Conservation (phyloP, 83 land plant species). For the Picea engelmannii region DNA sequence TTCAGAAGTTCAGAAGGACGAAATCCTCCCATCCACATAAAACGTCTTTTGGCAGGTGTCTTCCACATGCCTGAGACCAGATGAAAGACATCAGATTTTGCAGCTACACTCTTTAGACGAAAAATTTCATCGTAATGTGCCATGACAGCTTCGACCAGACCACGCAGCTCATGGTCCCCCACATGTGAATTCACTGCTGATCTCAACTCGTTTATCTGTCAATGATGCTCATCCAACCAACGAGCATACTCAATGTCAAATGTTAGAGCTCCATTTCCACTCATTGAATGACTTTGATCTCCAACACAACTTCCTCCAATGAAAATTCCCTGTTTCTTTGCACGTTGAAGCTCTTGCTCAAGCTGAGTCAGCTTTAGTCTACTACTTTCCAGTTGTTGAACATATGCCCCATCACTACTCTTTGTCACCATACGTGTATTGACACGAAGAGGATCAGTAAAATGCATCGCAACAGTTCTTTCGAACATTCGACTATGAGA, state of each 20-base stretch:
- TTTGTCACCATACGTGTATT: too few relatives aligned
- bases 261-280: constrained; percentile 79
- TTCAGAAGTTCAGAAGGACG: constrained; percentile 75
- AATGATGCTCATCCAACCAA: constrained; percentile 74
- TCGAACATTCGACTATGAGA: constrained; percentile 83
- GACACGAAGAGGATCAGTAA: too few relatives aligned
- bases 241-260: constrained; percentile 80
- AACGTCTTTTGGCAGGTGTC: constrained; percentile 78
- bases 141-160: constrained; percentile 45
- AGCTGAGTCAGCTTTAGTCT: constrained; percentile 26
- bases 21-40: constrained; percentile 15
- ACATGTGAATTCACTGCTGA: constrained; percentile 66
- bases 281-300: constrained; percentile 54
- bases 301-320: constrained; percentile 52
- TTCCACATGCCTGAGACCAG: constrained; percentile 83
- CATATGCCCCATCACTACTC: too few relatives aligned
- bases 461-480: constrained; percentile 14
- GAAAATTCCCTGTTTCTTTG: constrained; percentile 74
- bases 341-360: constrained; percentile 81
- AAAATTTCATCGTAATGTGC: constrained; percentile 67
- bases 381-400: too few relatives aligned
- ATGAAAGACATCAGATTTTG: constrained; percentile 73
- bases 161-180: constrained; percentile 61
- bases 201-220: constrained; percentile 62
- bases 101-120: constrained; percentile 18